phyloP scores from a whole-genome alignment of 345 rosid genomes.

The Rhizophora apiculata region DNA sequence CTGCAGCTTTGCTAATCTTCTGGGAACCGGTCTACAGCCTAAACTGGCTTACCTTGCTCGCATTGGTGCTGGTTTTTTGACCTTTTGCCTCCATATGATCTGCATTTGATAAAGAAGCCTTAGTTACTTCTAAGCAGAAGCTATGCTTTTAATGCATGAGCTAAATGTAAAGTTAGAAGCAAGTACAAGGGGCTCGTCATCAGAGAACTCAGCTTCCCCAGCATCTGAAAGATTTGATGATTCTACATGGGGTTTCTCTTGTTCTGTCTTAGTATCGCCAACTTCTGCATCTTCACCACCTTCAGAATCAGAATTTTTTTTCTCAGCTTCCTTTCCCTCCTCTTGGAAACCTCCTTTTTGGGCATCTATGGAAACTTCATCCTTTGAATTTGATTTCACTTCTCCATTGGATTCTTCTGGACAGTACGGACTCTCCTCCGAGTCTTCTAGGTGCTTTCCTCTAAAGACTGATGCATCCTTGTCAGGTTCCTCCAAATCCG shows the following conservation, averaged over 20 bases:
- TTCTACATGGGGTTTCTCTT: conserved; percentile 16
- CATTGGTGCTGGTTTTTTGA: conserved; percentile 45
- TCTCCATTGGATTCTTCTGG: conserved; percentile 40
- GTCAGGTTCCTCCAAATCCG: conserved; percentile 37
- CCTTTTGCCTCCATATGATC: conserved; percentile 75
- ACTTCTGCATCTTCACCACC: conserved; percentile 29
- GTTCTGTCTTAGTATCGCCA: conserved; percentile 29
- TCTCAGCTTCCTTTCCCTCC: conserved; percentile 35
- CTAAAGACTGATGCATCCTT: conserved; percentile 39
- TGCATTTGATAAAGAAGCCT: conserved; percentile 37
- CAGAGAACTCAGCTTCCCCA: conserved; percentile 57
- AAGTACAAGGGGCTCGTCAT: conserved; percentile 90
- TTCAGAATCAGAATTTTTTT: conserved; percentile 42
- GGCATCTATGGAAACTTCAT: conserved; percentile 28
- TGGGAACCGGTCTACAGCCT: background rate
- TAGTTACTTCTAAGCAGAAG: background rate
- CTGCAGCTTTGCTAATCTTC: conserved; percentile 10
- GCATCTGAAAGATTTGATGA: conserved; percentile 22
- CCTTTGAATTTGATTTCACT: conserved; percentile 47
- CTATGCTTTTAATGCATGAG: background rate
- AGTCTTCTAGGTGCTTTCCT: conserved; percentile 36
- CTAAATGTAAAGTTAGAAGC: conserved; percentile 16
- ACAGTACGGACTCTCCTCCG: conserved; percentile 29
- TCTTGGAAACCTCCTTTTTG: conserved; percentile 28
- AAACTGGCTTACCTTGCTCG: conserved; percentile 29